These are phyloP conservation scores for Mycena maculata DNA, from an alignment of 768 basidiomycete genomes.

Conservation along the genomic window DNA sequence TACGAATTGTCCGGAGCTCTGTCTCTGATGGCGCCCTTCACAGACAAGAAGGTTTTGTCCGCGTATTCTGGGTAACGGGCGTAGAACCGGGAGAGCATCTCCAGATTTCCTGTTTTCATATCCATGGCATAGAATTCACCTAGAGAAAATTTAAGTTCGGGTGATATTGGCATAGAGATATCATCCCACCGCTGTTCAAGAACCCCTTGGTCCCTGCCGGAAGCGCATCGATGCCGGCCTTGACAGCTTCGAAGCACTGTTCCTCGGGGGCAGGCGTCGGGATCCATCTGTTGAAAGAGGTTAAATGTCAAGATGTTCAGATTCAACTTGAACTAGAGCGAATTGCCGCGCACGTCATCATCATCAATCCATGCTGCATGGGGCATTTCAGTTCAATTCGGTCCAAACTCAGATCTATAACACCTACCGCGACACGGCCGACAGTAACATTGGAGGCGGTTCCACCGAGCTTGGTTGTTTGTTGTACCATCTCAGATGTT, in stretches of 20 bases:
- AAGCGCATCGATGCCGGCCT: constrained; percentile 57
- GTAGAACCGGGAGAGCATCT: constrained; percentile 23
- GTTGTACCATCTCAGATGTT: constrained; percentile 20
- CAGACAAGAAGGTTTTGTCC: constrained; percentile 27
- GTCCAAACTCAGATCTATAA: too few relatives aligned
- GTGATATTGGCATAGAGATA: too few relatives aligned
- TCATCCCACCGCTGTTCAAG: constrained; percentile 58
- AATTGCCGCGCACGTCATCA: constrained; percentile 61
- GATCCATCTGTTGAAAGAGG: constrained; percentile 55
- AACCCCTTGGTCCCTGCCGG: constrained; percentile 59
- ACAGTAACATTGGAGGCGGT: constrained; percentile 51
- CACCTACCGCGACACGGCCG: constrained; percentile 51
- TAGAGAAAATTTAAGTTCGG: constrained; percentile 33
- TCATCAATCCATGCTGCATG: constrained; percentile 61
- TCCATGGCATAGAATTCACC: constrained; percentile 70
- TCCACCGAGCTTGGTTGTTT: constrained; percentile 51
- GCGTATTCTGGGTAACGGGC: constrained; percentile 24
- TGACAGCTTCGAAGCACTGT: constrained; percentile 70
- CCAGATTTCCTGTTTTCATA: constrained; percentile 50
- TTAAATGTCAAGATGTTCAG: background rate
- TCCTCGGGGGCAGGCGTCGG: constrained; percentile 62
- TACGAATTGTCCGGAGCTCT: constrained; percentile 18
- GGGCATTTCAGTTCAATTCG: background rate
- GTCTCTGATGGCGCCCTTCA: constrained; percentile 13
- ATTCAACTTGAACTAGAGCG: background rate